A percentile compares a stretch with the other conserved stretches of the same genome.
These are phyloP conservation scores for Ustilago cynodontis DNA, from an alignment of 1,284 basidiomycete genomes.

Conservation along the genomic window DNA sequence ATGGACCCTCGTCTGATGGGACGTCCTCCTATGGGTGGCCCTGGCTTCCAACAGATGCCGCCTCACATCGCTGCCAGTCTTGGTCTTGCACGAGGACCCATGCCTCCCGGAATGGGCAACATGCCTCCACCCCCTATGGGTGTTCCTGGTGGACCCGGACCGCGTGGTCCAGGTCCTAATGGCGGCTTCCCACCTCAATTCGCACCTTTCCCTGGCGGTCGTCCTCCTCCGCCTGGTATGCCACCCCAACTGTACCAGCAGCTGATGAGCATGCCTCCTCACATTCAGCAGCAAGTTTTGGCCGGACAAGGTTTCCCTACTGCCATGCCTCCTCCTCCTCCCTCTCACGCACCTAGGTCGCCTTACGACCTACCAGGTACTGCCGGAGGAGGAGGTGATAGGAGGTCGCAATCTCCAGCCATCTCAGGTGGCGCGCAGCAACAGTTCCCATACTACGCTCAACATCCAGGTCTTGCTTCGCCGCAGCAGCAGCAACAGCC, in stretches of 20 bases:
- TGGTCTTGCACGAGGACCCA: slow-evolving; percentile 39
- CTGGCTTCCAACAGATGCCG: slow-evolving; percentile 52
- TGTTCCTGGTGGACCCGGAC: slow-evolving; percentile 27
- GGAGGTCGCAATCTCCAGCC: slow-evolving; percentile 21
- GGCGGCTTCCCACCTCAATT: slow-evolving; percentile 38
- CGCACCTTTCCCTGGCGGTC: slow-evolving; percentile 34
- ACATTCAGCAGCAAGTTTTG: slow-evolving; percentile 61
- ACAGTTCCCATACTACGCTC: slow-evolving; percentile 41
- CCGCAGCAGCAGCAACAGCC: slow-evolving; percentile 14
- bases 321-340: slow-evolving; percentile 27
- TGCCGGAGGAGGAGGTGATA: slow-evolving; percentile 4
- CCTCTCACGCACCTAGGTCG: slow-evolving; percentile 11
- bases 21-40: slow-evolving; percentile 47
- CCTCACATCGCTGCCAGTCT: slow-evolving; percentile 57
- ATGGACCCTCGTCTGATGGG: slow-evolving; percentile 56
- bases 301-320: slow-evolving; percentile 39
- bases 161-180: slow-evolving; percentile 20
- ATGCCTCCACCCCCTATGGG: slow-evolving; percentile 41
- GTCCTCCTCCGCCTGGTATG: slow-evolving; percentile 49
- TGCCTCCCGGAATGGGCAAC: slow-evolving; percentile 50
- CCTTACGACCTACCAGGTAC: slow-evolving; percentile 39
- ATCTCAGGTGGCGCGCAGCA: background rate
- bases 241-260: slow-evolving; percentile 64
- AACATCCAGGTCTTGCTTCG: slow-evolving; percentile 7
- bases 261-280: slow-evolving; percentile 62